phyloP scores from a whole-genome alignment of 257 asterid genomes.

The Solanum bukasovii region DNA sequence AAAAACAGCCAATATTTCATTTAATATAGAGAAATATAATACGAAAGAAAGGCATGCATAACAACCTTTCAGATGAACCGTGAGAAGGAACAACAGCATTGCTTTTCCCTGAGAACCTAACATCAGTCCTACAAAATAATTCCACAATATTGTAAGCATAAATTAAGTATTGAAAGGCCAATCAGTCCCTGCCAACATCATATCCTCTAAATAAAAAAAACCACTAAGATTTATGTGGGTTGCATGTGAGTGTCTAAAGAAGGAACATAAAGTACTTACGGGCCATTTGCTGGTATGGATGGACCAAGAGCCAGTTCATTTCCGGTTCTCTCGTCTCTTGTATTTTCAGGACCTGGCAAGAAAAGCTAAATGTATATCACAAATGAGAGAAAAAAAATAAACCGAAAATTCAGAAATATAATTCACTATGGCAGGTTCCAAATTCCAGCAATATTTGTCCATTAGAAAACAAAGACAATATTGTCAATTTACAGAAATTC shows the following conservation, averaged over 20 bases:
- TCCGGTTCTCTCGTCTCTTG: slow-evolving; percentile 33
- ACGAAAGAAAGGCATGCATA: slow-evolving; percentile 2
- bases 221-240: not conserved
- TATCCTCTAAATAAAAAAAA: not conserved
- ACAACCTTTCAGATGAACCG: slow-evolving; percentile 67
- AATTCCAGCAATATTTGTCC: not conserved
- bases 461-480: not conserved
- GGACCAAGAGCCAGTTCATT: slow-evolving; percentile 57
- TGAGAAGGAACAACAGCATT: slow-evolving; percentile 37
- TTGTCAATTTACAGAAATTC: not conserved
- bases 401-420: not conserved
- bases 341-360: slow-evolving; percentile 68
- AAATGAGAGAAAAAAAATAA: not conserved
- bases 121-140: slow-evolving; percentile 43
- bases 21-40: not conserved
- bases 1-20: not conserved
- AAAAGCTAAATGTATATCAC: slow-evolving; percentile 7
- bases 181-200: not conserved
- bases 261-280: slow-evolving; percentile 32
- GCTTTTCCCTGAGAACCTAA: slow-evolving; percentile 50
- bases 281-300: slow-evolving; percentile 33
- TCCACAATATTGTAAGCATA: not conserved
- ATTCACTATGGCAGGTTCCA: not conserved
- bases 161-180: not conserved
- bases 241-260: not conserved